Conservation (phyloP, 2,329 filamentous ascomycete species). For the Pyrenophora seminiperda region DNA sequence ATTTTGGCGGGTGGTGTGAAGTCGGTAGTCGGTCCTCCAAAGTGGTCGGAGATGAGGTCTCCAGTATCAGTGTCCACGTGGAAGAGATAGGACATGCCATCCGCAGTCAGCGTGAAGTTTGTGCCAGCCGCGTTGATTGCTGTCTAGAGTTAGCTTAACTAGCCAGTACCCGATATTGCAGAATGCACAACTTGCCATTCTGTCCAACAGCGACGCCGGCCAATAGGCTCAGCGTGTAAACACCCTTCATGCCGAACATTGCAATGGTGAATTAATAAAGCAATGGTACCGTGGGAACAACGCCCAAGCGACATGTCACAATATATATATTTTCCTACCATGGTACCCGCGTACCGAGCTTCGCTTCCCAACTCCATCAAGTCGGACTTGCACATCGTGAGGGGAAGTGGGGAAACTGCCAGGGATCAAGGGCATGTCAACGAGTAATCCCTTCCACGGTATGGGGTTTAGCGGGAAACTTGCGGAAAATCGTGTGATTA, state of each 20-base stretch:
- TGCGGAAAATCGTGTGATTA: slow-evolving; percentile 18
- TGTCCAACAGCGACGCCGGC: slow-evolving; percentile 21
- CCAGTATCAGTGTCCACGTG: slow-evolving; percentile 63
- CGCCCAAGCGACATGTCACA: slow-evolving; percentile 8
- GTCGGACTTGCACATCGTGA: slow-evolving; percentile 9
- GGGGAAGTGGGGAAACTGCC: slow-evolving; percentile 25
- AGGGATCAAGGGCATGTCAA: slow-evolving; percentile 16
- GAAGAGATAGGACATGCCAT: slow-evolving; percentile 66
- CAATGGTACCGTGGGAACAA: slow-evolving; percentile 1
- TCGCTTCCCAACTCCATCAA: not conserved
- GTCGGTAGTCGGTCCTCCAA: slow-evolving; percentile 62
- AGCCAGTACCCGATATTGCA: not conserved
- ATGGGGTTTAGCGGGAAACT: not conserved
- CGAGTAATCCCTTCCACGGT: slow-evolving; percentile 2
- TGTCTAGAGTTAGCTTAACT: slow-evolving; percentile 33
- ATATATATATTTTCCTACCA: slow-evolving; percentile 14
- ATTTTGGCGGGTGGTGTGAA: slow-evolving; percentile 53
- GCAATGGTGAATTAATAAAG: not conserved
- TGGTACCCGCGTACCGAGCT: slow-evolving; percentile 9
- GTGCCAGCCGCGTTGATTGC: slow-evolving; percentile 61
- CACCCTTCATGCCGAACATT: slow-evolving; percentile 12
- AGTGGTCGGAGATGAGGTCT: slow-evolving; percentile 66
- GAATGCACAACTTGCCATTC: slow-evolving; percentile 17
- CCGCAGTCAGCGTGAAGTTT: slow-evolving; percentile 62
- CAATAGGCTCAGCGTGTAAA: slow-evolving; percentile 20